Evolutionary conservation across 2,329 filamentous ascomycete species (phyloP).

Genomic region (Penicillium hordei): DNA sequence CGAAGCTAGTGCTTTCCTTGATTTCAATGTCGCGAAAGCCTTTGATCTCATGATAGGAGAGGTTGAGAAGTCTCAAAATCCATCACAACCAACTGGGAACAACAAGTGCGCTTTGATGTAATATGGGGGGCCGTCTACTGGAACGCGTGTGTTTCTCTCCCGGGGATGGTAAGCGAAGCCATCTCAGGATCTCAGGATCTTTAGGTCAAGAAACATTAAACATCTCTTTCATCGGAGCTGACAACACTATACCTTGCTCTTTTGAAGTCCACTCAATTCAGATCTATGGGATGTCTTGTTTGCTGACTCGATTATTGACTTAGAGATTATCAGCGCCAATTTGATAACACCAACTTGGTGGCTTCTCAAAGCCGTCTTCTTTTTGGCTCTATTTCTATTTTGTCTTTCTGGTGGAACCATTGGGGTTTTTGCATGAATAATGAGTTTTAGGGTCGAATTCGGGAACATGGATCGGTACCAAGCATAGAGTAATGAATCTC

Average conservation of each 20-base stretch:
- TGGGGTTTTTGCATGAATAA: conserved; percentile 24
- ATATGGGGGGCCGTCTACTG: conserved; percentile 26
- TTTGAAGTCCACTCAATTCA: conserved; percentile 3
- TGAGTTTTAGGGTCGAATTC: conserved; percentile 16
- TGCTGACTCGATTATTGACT: conserved; percentile 2
- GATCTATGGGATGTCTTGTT: conserved; percentile 1
- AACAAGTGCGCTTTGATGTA: conserved; percentile 88
- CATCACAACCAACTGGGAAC: conserved; percentile 74
- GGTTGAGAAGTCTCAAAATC: conserved; percentile 92
- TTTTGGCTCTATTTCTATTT: conserved; percentile 6
- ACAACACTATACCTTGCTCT: conserved; percentile 1
- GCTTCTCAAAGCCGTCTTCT: conserved; percentile 2
- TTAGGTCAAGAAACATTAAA: neutral
- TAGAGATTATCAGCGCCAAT: conserved; percentile 1
- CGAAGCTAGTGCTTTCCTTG: conserved; percentile 89
- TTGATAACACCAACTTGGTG: neutral
- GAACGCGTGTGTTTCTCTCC: conserved; percentile 2
- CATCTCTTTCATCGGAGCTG: neutral
- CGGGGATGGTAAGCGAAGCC: conserved; percentile 7
- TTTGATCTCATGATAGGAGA: conserved; percentile 94
- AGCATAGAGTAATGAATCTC: conserved; percentile 27
- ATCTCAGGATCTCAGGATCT: neutral
- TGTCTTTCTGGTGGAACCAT: conserved; percentile 17
- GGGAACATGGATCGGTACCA: conserved; percentile 20
- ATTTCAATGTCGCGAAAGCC: conserved; percentile 87